phyloP scores from a whole-genome alignment of 2,329 filamentous ascomycete species.

The Diaporthe sp. region DNA sequence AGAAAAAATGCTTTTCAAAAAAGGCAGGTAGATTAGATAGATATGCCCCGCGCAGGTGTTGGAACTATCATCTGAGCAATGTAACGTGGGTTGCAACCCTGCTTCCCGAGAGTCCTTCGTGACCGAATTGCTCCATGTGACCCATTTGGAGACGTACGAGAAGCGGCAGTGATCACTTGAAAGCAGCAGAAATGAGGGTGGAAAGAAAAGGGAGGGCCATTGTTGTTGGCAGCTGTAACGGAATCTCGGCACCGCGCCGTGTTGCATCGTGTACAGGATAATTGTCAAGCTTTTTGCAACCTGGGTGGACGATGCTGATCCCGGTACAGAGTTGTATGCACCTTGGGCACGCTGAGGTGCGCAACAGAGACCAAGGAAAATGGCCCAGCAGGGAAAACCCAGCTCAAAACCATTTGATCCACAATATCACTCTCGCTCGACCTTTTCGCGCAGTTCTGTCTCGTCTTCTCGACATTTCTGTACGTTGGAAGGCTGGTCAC shows the following conservation, averaged over 20 bases:
- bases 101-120: background rate
- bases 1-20: background rate
- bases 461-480: background rate
- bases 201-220: background rate
- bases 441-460: no score
- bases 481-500: background rate
- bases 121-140: background rate
- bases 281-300: background rate
- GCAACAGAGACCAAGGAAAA: background rate
- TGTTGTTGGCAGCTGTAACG: background rate
- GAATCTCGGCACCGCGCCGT: background rate
- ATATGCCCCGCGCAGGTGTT: background rate
- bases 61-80: slow-evolving; percentile 7
- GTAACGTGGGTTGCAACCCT: slow-evolving; percentile 16
- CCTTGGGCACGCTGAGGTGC: background rate
- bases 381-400: background rate
- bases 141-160: background rate
- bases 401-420: background rate
- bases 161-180: background rate
- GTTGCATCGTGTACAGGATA: background rate
- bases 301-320: background rate
- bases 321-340: background rate
- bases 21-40: background rate
- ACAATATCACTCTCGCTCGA: background rate
- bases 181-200: no score